Evolutionary conservation across 2,329 filamentous ascomycete genomes (phyloP).

Genomic region (Pseudogymnoascus sp.): DNA sequence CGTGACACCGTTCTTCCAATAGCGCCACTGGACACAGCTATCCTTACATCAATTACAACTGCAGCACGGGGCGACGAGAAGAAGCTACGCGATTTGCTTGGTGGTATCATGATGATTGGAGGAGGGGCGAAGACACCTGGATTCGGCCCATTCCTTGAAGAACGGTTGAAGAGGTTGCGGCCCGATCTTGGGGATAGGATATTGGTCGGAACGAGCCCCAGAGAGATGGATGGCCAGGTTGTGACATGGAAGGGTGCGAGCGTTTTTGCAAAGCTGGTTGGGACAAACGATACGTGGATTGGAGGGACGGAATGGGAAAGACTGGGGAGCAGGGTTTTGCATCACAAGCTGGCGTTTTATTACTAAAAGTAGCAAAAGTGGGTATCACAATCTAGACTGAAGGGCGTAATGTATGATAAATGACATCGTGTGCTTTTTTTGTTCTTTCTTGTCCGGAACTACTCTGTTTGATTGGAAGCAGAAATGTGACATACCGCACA

Average conservation of each 20-base stretch:
- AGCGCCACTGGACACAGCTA: slow-evolving; percentile 79
- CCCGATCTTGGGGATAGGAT: slow-evolving; percentile 55
- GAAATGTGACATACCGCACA: neutral
- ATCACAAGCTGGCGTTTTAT: slow-evolving; percentile 59
- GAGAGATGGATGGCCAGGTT: slow-evolving; percentile 96
- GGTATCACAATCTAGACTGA: slow-evolving; percentile 1
- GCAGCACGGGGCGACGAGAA: slow-evolving; percentile 85
- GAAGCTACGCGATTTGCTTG: slow-evolving; percentile 82
- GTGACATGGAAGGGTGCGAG: slow-evolving; percentile 96
- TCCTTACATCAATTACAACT: slow-evolving; percentile 81
- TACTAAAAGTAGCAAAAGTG: slow-evolving; percentile 16
- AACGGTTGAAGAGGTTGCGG: slow-evolving; percentile 61
- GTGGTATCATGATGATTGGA: slow-evolving; percentile 84
- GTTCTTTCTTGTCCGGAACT: neutral
- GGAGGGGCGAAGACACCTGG: slow-evolving; percentile 75
- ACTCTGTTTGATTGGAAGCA: neutral
- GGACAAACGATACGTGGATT: slow-evolving; percentile 93
- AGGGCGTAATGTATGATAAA: slow-evolving; percentile 5
- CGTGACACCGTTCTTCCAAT: slow-evolving; percentile 76
- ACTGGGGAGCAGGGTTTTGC: slow-evolving; percentile 70
- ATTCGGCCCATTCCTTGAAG: slow-evolving; percentile 76
- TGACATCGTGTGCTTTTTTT: slow-evolving; percentile 1
- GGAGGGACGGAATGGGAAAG: slow-evolving; percentile 80
- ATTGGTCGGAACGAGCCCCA: slow-evolving; percentile 62
- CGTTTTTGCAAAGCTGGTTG: slow-evolving; percentile 81